Conservation (phyloP, 495 filamentous ascomycete species). For the Tuber calosporum region DNA sequence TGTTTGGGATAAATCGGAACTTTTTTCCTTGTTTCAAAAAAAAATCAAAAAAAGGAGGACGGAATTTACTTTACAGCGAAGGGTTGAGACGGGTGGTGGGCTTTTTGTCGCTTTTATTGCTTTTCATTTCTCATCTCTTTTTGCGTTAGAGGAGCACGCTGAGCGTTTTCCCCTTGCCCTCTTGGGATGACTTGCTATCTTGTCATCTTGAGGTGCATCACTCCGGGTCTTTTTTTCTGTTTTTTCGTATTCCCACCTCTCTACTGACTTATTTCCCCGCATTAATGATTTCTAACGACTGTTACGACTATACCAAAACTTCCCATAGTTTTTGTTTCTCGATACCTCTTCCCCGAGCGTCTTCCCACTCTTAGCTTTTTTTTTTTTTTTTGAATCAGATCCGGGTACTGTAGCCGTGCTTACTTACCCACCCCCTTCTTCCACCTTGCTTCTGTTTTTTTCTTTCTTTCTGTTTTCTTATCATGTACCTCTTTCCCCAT, state of each 20-base stretch:
- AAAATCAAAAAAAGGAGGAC: conserved; percentile 19
- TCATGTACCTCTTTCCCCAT: neutral
- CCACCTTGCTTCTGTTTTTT: neutral
- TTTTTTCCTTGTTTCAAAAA: conserved; percentile 20
- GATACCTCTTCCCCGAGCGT: neutral
- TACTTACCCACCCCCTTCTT: neutral
- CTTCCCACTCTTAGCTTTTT: neutral
- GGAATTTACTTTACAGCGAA: conserved; percentile 11
- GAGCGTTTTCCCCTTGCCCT: neutral
- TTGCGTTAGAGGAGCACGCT: conserved; percentile 1
- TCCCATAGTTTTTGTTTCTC: neutral
- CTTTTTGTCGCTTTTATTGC: conserved; percentile 5
- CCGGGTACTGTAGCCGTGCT: neutral
- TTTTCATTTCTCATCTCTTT: conserved; percentile 4
- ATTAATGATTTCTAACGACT: neutral
- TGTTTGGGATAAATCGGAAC: conserved; percentile 35
- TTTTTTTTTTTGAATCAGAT: neutral
- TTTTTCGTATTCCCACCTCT: neutral
- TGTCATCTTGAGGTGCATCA: neutral
- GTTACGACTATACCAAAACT: neutral
- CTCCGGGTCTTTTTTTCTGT: neutral
- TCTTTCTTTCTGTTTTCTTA: neutral
- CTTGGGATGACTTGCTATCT: neutral
- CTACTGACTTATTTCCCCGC: neutral
- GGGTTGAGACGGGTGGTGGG: neutral